Evolutionary conservation across 352 stramenopile species (phyloP).

Genomic region (Globisporangium emineosum): DNA sequence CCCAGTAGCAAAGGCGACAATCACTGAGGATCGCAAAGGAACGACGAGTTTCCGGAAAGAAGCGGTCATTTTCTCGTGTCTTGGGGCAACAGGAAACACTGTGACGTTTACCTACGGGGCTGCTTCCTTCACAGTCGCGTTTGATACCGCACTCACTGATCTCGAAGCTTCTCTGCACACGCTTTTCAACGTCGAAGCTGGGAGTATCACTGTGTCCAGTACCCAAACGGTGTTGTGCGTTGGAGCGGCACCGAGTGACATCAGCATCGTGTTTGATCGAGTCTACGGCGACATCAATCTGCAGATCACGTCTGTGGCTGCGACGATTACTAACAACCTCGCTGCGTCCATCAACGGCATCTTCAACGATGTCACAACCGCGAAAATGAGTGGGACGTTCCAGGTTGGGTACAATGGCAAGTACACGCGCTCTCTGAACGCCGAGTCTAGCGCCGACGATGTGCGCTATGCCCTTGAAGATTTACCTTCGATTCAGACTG

Average conservation of each 20-base stretch:
- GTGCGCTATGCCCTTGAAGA: slow-evolving; percentile 68
- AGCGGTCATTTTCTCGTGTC: slow-evolving; percentile 53
- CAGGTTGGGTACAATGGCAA: slow-evolving; percentile 62
- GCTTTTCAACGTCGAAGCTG: slow-evolving; percentile 48
- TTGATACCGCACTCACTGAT: slow-evolving; percentile 27
- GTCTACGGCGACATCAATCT: slow-evolving; percentile 54
- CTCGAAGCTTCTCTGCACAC: slow-evolving; percentile 40
- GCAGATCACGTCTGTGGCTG: slow-evolving; percentile 18
- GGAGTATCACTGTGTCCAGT: slow-evolving; percentile 57
- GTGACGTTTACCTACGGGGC: slow-evolving; percentile 36
- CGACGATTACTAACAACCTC: slow-evolving; percentile 23
- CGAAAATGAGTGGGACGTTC: slow-evolving; percentile 79
- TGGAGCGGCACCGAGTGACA: slow-evolving; percentile 18
- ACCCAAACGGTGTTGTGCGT: slow-evolving; percentile 43
- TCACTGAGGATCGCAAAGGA: slow-evolving; percentile 30
- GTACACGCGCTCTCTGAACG: slow-evolving; percentile 64
- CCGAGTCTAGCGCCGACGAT: slow-evolving; percentile 59
- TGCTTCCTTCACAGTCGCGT: slow-evolving; percentile 10
- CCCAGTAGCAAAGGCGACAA: slow-evolving; percentile 16
- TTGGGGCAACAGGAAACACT: slow-evolving; percentile 21
- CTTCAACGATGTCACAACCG: slow-evolving; percentile 36
- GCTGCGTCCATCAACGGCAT: slow-evolving; percentile 52
- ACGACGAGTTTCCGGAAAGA: slow-evolving; percentile 69
- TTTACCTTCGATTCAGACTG: slow-evolving; percentile 50
- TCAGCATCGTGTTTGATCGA: slow-evolving; percentile 64